Percentiles rank a stretch among this genome's conserved stretches.
Conservation (phyloP, 305 asterid genomes). For the Fraxinus nigra region DNA sequence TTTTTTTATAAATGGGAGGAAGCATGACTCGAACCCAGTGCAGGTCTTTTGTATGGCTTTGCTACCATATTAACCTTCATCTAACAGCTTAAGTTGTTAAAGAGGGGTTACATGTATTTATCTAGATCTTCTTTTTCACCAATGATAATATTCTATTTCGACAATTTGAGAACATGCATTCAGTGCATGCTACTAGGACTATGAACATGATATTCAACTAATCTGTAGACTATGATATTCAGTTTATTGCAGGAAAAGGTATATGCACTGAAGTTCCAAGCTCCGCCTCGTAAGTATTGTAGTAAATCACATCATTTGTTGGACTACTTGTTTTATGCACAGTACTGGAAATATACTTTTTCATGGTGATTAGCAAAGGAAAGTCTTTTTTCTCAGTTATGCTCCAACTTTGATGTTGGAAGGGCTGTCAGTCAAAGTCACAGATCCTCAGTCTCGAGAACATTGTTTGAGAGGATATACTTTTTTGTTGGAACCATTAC, state of each 20-base stretch:
- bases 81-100: background rate
- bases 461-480: conserved; percentile 70
- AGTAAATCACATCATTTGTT: conserved; percentile 14
- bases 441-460: conserved; percentile 71
- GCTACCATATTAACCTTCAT: background rate
- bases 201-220: conserved; percentile 16
- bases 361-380: conserved; percentile 19
- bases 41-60: background rate
- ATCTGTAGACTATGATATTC: conserved; percentile 31
- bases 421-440: conserved; percentile 55
- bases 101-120: background rate
- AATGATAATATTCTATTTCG: background rate
- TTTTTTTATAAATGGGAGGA: background rate
- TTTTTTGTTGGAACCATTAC: conserved; percentile 59
- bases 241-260: conserved; percentile 68
- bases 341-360: conserved; percentile 14
- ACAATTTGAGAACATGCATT: background rate
- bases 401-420: conserved; percentile 63
- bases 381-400: conserved; percentile 50
- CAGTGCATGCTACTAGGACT: background rate
- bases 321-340: conserved; percentile 16
- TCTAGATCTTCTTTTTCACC: background rate
- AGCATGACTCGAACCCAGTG: background rate
- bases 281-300: conserved; percentile 55
- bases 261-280: conserved; percentile 79